These are phyloP conservation scores for Somion occarium DNA, from an alignment of 1,284 basidiomycete species.

Conservation along the genomic window DNA sequence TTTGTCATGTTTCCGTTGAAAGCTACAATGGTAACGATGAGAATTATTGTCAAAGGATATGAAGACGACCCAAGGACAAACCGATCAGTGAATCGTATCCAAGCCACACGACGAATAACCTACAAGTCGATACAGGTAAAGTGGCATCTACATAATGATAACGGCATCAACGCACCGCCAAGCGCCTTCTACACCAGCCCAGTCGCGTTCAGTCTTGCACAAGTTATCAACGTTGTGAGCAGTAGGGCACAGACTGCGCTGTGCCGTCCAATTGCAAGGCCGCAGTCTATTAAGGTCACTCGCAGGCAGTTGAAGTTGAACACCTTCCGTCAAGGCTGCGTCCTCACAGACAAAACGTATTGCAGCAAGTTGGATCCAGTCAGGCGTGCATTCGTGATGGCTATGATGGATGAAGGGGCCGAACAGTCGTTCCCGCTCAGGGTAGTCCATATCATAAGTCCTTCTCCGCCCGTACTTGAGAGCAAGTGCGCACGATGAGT, in stretches of 20 bases:
- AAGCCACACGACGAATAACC: background rate
- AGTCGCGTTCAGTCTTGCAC: background rate
- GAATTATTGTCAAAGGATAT: background rate
- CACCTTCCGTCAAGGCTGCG: background rate
- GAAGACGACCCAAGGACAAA: background rate
- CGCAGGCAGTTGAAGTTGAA: background rate
- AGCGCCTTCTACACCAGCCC: constrained; percentile 7
- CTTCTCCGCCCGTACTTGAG: background rate
- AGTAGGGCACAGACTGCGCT: background rate
- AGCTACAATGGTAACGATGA: background rate
- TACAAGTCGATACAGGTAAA: background rate
- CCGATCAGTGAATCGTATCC: background rate
- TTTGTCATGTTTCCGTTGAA: background rate
- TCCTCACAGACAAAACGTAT: background rate
- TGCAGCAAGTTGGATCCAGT: constrained; percentile 1
- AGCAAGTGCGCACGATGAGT: background rate
- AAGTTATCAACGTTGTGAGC: background rate
- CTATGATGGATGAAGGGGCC: background rate
- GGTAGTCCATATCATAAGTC: constrained; percentile 1
- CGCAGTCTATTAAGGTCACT: background rate
- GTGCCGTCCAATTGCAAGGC: background rate
- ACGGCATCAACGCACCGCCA: constrained; percentile 1
- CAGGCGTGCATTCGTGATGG: background rate
- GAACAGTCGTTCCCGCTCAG: background rate
- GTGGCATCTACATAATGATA: background rate